Conservation (phyloP, 805 yeast genomes). For the Candida pseudofarinosa region DNA sequence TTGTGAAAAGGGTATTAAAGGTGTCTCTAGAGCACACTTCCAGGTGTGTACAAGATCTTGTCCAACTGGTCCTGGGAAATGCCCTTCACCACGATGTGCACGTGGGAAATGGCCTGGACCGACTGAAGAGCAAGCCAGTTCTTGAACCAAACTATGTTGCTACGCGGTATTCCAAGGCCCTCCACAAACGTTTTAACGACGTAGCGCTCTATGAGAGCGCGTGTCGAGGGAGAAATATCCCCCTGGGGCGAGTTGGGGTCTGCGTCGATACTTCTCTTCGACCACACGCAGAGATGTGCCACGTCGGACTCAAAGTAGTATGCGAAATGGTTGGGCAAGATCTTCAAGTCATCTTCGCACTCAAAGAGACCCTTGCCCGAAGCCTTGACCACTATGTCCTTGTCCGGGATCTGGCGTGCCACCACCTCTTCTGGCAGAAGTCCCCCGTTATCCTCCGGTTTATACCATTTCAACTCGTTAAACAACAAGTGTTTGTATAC, state of each 20-base stretch:
- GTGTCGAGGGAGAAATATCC: constrained; percentile 43
- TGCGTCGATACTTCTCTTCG: constrained; percentile 50
- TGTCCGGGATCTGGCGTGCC: constrained; percentile 4
- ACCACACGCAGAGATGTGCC: constrained; percentile 64
- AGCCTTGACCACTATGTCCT: constrained; percentile 16
- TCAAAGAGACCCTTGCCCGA: constrained; percentile 39
- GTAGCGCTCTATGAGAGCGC: constrained; percentile 40
- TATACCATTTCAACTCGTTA: constrained; percentile 50
- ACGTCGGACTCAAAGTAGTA: constrained; percentile 53
- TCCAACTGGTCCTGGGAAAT: constrained; percentile 21
- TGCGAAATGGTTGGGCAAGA: constrained; percentile 60
- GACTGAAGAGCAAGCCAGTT: constrained; percentile 71
- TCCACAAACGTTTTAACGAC: constrained; percentile 48
- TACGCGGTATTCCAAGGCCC: constrained; percentile 34
- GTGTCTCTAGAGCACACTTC: constrained; percentile 1
- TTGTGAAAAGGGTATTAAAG: neutral
- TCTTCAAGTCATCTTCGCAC: constrained; percentile 38
- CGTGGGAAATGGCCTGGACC: constrained; percentile 60
- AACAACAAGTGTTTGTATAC: constrained; percentile 48
- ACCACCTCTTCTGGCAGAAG: constrained; percentile 13
- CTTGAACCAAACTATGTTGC: constrained; percentile 59
- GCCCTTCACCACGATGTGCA: constrained; percentile 60
- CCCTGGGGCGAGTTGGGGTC: constrained; percentile 50
- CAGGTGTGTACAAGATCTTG: constrained; percentile 12
- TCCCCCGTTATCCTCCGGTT: constrained; percentile 20